Percentiles rank a stretch among this genome's conserved stretches.
Conservation (phyloP, 495 filamentous ascomycete species). For the Clohesyomyces aquaticus region DNA sequence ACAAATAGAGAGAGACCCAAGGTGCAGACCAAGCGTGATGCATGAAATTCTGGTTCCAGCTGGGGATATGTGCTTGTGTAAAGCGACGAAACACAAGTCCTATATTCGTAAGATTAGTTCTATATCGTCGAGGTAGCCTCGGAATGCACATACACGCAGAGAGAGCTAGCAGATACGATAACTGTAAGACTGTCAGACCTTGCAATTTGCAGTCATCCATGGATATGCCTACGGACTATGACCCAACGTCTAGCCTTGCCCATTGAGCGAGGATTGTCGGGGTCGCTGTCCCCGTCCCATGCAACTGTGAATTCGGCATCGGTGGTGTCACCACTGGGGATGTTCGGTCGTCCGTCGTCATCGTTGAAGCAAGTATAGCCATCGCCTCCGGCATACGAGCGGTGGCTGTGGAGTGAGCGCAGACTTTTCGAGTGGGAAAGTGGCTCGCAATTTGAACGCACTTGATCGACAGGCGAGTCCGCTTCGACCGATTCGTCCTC, state of each 20-base stretch:
- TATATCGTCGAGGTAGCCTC: neutral
- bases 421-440: conserved; percentile 25
- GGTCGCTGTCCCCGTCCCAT: conserved; percentile 76
- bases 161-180: conserved; percentile 70
- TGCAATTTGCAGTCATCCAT: neutral
- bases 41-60: conserved; percentile 73
- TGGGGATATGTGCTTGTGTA: conserved; percentile 89
- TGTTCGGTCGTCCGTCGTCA: conserved; percentile 33
- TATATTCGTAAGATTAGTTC: conserved; percentile 47
- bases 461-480: neutral
- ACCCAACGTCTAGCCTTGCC: conserved; percentile 72
- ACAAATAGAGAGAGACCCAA: conserved; percentile 44
- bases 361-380: conserved; percentile 39
- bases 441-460: neutral
- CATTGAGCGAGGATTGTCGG: conserved; percentile 72
- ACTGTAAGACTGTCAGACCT: conserved; percentile 52
- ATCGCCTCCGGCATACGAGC: conserved; percentile 35
- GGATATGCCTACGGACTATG: conserved; percentile 30
- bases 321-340: conserved; percentile 24
- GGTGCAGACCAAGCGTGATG: conserved; percentile 61
- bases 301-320: conserved; percentile 59
- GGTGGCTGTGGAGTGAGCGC: conserved; percentile 28
- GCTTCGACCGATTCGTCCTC: neutral
- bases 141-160: conserved; percentile 77
- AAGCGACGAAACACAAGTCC: conserved; percentile 85